A percentile compares a stretch with the other conserved stretches of the same genome.
Conservation (phyloP, 2,329 filamentous ascomycete species). For the Fusarium lyarnte region DNA sequence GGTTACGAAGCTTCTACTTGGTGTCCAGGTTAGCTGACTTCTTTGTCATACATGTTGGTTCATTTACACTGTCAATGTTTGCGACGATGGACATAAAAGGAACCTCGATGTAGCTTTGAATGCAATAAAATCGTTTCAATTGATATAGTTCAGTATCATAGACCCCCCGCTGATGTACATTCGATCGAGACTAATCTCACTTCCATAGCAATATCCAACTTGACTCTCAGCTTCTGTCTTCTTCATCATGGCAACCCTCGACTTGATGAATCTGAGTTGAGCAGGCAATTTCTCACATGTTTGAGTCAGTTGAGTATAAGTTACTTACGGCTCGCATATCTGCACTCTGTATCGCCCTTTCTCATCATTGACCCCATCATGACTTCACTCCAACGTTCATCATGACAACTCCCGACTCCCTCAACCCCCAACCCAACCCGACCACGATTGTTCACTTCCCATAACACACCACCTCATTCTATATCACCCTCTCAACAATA, state of each 20-base stretch:
- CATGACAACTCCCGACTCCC: background rate
- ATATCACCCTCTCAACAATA: background rate
- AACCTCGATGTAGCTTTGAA: too few relatives aligned
- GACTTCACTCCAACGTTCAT: background rate
- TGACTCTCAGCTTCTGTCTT: background rate
- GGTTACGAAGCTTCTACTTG: too few relatives aligned
- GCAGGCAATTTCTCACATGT: rapidly evolving
- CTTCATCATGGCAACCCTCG: background rate
- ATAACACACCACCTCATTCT: background rate
- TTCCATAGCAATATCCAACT: background rate
- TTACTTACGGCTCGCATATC: background rate
- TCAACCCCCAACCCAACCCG: background rate
- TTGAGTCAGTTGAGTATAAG: background rate
- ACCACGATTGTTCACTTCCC: background rate
- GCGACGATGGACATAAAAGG: too few relatives aligned
- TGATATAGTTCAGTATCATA: background rate
- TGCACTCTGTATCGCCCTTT: background rate
- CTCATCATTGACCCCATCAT: background rate
- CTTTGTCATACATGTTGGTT: too few relatives aligned
- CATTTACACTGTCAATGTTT: too few relatives aligned
- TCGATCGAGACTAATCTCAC: background rate
- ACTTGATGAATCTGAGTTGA: background rate
- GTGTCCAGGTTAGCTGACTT: too few relatives aligned
- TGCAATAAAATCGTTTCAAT: too few relatives aligned
- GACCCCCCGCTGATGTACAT: background rate